Conservation (phyloP, 306 rosid species). For the Citrullus mucosospermus region DNA sequence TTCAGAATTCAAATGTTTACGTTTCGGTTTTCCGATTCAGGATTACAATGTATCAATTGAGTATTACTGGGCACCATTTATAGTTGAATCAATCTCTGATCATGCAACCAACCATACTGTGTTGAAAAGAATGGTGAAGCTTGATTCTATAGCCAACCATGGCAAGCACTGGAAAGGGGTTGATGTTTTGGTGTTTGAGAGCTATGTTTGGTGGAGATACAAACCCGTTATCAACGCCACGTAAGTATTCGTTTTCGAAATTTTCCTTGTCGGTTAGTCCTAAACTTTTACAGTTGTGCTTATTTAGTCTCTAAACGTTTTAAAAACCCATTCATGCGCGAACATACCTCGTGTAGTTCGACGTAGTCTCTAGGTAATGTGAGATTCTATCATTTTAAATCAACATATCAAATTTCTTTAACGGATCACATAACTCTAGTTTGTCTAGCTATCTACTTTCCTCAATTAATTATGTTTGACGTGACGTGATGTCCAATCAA, state of each 20-base stretch:
- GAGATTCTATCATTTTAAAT: no score
- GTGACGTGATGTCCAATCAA: background rate
- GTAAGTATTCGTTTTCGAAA: conserved; percentile 20
- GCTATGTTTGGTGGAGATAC: conserved; percentile 92
- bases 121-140: conserved; percentile 53
- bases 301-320: background rate
- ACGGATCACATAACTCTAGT: no score
- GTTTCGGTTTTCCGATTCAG: conserved; percentile 5
- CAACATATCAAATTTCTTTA: no score
- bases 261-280: background rate
- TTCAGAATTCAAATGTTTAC: no score
- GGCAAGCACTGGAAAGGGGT: conserved; percentile 80
- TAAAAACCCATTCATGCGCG: no score
- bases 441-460: no score
- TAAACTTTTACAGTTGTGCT: background rate
- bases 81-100: conserved; percentile 82
- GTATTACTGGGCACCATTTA: conserved; percentile 89
- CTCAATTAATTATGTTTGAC: no score
- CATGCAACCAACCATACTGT: conserved; percentile 83
- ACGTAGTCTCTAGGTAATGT: no score
- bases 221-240: conserved; percentile 69
- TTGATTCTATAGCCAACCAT: conserved; percentile 62
- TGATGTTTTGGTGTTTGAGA: conserved; percentile 77
- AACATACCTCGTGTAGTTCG: no score
- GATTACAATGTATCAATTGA: conserved; percentile 74